Conservation (phyloP, 495 filamentous ascomycete genomes). For the Podospora australis region DNA sequence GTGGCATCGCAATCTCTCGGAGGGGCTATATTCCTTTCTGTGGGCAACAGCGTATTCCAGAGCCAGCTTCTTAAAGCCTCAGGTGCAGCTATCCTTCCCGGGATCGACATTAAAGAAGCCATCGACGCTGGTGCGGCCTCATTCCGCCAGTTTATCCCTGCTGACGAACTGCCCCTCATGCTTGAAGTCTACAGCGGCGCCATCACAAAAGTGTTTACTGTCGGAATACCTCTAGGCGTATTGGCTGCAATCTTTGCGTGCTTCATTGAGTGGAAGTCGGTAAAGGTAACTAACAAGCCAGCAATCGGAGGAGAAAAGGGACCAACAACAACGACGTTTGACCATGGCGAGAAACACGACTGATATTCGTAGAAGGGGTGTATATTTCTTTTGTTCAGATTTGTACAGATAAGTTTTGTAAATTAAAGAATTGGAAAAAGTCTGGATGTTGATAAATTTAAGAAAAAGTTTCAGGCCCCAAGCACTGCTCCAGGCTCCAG, state of each 20-base stretch:
- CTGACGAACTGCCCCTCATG: slow-evolving; percentile 22
- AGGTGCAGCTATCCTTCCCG: slow-evolving; percentile 13
- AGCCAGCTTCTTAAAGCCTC: slow-evolving; percentile 41
- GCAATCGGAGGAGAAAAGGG: neutral
- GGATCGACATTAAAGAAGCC: slow-evolving; percentile 24
- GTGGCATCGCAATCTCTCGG: slow-evolving; percentile 57
- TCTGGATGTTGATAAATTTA: too few relatives aligned
- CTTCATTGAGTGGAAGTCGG: slow-evolving; percentile 47
- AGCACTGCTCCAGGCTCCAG: too few relatives aligned
- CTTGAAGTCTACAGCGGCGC: slow-evolving; percentile 28
- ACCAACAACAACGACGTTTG: neutral
- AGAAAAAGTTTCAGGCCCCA: too few relatives aligned
- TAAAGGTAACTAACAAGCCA: slow-evolving; percentile 20
- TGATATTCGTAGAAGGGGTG: neutral
- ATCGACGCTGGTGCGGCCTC: slow-evolving; percentile 46
- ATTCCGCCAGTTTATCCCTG: slow-evolving; percentile 27
- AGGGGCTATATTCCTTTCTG: slow-evolving; percentile 54
- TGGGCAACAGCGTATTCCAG: slow-evolving; percentile 57
- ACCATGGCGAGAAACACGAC: neutral
- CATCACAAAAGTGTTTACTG: slow-evolving; percentile 22
- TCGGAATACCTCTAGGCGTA: slow-evolving; percentile 30
- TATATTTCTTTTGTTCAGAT: too few relatives aligned
- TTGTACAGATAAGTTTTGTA: too few relatives aligned
- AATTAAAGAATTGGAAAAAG: too few relatives aligned
- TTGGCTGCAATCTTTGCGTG: slow-evolving; percentile 33